These are phyloP conservation scores for Amanita molliuscula DNA, from an alignment of 768 basidiomycete species.

Conservation along the genomic window DNA sequence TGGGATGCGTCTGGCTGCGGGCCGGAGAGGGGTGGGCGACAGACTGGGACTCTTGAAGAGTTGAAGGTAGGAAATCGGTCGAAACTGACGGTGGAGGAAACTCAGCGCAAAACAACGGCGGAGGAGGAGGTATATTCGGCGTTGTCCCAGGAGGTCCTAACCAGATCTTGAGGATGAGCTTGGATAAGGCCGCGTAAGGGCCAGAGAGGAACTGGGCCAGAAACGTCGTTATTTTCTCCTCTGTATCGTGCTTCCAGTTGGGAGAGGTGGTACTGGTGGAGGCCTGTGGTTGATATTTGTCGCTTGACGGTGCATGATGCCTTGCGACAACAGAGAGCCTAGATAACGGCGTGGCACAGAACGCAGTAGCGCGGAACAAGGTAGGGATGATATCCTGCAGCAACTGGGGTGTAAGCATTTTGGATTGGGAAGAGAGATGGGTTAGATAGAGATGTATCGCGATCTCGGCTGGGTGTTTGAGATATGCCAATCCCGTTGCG, in stretches of 20 bases:
- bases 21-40: neutral
- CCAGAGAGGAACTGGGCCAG: constrained; percentile 51
- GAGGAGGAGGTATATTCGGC: constrained; percentile 9
- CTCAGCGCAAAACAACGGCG: constrained; percentile 2
- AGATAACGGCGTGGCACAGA: constrained; percentile 57
- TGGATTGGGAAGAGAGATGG: constrained; percentile 47
- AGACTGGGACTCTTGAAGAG: neutral
- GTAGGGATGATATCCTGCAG: constrained; percentile 53
- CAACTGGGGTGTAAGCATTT: constrained; percentile 39
- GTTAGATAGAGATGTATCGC: constrained; percentile 53
- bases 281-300: constrained; percentile 11
- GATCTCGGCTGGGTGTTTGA: constrained; percentile 50
- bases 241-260: constrained; percentile 16
- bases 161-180: constrained; percentile 48
- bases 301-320: constrained; percentile 15
- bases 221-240: constrained; percentile 47
- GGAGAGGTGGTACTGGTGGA: constrained; percentile 7
- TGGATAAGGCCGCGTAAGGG: constrained; percentile 55
- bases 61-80: neutral
- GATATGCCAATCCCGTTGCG: constrained; percentile 9
- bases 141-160: constrained; percentile 34
- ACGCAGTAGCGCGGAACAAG: constrained; percentile 62
- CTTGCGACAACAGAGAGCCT: constrained; percentile 43
- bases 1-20: neutral
- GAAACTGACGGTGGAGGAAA: neutral